A percentile compares a stretch with the other conserved stretches of the same genome.
Evolutionary conservation across 2,329 filamentous ascomycete genomes (phyloP).

Genomic region (Epichloe hybrida): DNA sequence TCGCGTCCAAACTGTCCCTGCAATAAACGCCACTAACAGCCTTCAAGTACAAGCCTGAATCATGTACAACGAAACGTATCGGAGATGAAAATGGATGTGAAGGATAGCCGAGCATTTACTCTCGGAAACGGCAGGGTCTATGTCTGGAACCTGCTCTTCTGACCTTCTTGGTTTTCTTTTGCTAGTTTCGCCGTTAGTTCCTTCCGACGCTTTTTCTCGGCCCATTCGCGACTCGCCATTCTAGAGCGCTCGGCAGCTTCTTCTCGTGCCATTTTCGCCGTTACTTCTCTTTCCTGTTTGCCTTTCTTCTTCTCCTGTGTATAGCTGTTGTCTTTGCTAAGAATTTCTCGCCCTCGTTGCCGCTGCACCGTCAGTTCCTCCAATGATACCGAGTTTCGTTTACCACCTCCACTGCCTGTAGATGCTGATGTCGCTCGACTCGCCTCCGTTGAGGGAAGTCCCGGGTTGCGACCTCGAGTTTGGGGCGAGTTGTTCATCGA

Average conservation of each 20-base stretch:
- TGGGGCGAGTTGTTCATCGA: slow-evolving; percentile 8
- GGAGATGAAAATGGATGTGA: not conserved
- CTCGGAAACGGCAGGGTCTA: not conserved
- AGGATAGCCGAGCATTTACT: not conserved
- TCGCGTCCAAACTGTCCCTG: too few relatives aligned
- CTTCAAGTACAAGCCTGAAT: not conserved
- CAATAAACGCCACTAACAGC: too few relatives aligned
- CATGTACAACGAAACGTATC: not conserved
- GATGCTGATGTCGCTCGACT: slow-evolving; percentile 33
- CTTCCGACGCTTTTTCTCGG: slow-evolving; percentile 40
- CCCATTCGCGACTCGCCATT: slow-evolving; percentile 46
- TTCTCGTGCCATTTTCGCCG: slow-evolving; percentile 41
- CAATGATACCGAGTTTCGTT: slow-evolving; percentile 34
- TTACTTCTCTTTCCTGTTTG: slow-evolving; percentile 38
- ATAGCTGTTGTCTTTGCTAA: slow-evolving; percentile 36
- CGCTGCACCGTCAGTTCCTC: slow-evolving; percentile 39
- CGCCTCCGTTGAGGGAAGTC: slow-evolving; percentile 11
- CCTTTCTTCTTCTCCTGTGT: slow-evolving; percentile 36
- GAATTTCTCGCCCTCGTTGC: slow-evolving; percentile 39
- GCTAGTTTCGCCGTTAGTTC: slow-evolving; percentile 13
- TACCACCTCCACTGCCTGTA: slow-evolving; percentile 27
- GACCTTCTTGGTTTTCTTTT: slow-evolving; percentile 2
- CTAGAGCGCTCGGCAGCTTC: slow-evolving; percentile 49
- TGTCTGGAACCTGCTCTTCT: not conserved
- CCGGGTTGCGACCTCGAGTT: slow-evolving; percentile 16